These are phyloP conservation scores for Myxozyma vanderwaltii DNA, from an alignment of 805 yeast species.

Conservation along the genomic window DNA sequence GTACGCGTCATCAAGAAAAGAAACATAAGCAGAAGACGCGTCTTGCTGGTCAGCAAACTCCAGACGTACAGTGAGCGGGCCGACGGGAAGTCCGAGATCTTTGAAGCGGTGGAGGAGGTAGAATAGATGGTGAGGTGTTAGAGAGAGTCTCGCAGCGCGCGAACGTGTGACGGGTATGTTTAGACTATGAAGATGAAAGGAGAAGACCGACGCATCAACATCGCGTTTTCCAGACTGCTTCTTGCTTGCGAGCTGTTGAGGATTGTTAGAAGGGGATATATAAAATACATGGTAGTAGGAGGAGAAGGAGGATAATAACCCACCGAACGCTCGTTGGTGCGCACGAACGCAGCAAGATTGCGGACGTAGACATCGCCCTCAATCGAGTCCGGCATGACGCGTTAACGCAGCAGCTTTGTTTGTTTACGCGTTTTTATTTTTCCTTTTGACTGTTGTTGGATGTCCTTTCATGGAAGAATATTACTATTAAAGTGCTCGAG, in stretches of 20 bases:
- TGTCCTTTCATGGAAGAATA: too few relatives aligned
- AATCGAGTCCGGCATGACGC: slow-evolving; percentile 26
- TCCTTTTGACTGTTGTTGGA: too few relatives aligned
- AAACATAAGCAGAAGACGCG: slow-evolving; percentile 54
- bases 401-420: background rate
- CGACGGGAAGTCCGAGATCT: slow-evolving; percentile 53
- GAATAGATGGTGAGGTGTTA: slow-evolving; percentile 66
- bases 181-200: slow-evolving; percentile 10
- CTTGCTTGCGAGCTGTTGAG: slow-evolving; percentile 17
- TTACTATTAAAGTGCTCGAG: too few relatives aligned
- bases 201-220: slow-evolving; percentile 10
- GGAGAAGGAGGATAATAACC: slow-evolving; percentile 3
- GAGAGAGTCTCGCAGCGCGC: slow-evolving; percentile 47
- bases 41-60: slow-evolving; percentile 58
- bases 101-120: slow-evolving; percentile 61
- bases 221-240: slow-evolving; percentile 11
- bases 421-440: too few relatives aligned
- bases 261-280: background rate
- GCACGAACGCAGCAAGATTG: slow-evolving; percentile 38
- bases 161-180: slow-evolving; percentile 16
- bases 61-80: slow-evolving; percentile 62
- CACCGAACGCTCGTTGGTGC: slow-evolving; percentile 39
- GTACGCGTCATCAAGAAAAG: slow-evolving; percentile 49
- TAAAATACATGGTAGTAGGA: background rate
- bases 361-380: slow-evolving; percentile 38